Conservation (phyloP, 768 basidiomycete species). For the Baorangia bicolor region DNA sequence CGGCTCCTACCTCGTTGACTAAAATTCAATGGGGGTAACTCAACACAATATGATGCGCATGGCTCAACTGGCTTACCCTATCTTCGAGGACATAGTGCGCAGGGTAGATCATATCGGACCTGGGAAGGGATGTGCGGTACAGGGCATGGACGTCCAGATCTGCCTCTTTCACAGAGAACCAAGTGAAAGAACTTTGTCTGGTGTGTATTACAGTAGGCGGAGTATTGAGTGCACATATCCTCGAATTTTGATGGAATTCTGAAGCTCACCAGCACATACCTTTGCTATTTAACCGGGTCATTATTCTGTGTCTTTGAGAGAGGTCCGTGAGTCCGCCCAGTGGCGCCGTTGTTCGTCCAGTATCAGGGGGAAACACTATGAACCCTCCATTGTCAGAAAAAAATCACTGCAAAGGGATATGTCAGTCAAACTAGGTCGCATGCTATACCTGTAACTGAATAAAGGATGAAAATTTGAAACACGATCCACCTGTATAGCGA, state of each 20-base stretch:
- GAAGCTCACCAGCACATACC: constrained; percentile 12
- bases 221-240: constrained; percentile 15
- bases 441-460: constrained; percentile 1
- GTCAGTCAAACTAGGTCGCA: neutral
- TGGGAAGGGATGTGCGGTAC: fast-evolving
- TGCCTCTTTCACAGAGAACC: neutral
- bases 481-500: constrained; percentile 4
- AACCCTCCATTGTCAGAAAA: neutral
- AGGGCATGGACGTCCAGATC: neutral
- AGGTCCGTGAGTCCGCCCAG: neutral
- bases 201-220: constrained; percentile 10
- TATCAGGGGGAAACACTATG: neutral
- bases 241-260: constrained; percentile 8
- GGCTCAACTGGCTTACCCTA: constrained; percentile 2
- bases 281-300: constrained; percentile 15
- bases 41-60: neutral
- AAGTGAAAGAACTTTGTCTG: neutral
- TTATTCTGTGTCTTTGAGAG: constrained; percentile 3
- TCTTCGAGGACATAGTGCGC: constrained; percentile 1
- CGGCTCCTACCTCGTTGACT: neutral
- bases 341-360: constrained; percentile 14
- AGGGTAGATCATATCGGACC: neutral
- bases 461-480: constrained; percentile 8
- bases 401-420: neutral
- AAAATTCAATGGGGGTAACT: neutral